Evolutionary conservation across 768 basidiomycete genomes (phyloP).

Genomic region (Sporobolomyces phaffii): DNA sequence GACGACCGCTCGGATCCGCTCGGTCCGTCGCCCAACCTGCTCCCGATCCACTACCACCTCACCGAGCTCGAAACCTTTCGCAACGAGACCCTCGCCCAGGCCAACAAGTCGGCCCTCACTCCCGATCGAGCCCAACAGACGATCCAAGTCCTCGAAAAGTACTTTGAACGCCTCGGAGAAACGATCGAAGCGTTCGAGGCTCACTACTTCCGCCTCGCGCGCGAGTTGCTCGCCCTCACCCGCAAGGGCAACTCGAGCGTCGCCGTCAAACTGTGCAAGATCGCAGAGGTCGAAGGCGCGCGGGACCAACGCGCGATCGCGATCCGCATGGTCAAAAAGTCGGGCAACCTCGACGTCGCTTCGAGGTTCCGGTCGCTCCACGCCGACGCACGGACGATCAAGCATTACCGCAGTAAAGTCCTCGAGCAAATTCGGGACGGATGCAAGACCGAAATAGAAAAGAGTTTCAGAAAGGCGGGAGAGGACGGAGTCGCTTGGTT

Average conservation of each 20-base stretch:
- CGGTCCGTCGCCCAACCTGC: constrained; percentile 79
- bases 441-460: constrained; percentile 35
- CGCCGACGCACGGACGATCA: constrained; percentile 67
- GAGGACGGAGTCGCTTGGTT: constrained; percentile 68
- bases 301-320: constrained; percentile 96
- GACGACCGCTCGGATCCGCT: constrained; percentile 69
- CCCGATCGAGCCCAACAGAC: constrained; percentile 49
- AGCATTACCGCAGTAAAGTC: constrained; percentile 89
- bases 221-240: constrained; percentile 70
- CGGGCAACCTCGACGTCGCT: constrained; percentile 79
- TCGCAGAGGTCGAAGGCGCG: constrained; percentile 83
- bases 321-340: constrained; percentile 83
- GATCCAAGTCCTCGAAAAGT: constrained; percentile 44
- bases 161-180: constrained; percentile 78
- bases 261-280: constrained; percentile 86
- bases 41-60: constrained; percentile 82
- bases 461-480: constrained; percentile 47
- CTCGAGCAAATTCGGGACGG: constrained; percentile 61
- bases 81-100: constrained; percentile 89
- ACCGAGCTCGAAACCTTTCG: constrained; percentile 88
- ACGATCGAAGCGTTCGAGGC: constrained; percentile 77
- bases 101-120: constrained; percentile 67
- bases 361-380: constrained; percentile 45
- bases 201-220: constrained; percentile 70
- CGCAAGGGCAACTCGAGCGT: constrained; percentile 73